A percentile compares a stretch with the other conserved stretches of the same genome.
phyloP scores from a whole-genome alignment of 495 filamentous ascomycete genomes.

The Cryomyces minteri region DNA sequence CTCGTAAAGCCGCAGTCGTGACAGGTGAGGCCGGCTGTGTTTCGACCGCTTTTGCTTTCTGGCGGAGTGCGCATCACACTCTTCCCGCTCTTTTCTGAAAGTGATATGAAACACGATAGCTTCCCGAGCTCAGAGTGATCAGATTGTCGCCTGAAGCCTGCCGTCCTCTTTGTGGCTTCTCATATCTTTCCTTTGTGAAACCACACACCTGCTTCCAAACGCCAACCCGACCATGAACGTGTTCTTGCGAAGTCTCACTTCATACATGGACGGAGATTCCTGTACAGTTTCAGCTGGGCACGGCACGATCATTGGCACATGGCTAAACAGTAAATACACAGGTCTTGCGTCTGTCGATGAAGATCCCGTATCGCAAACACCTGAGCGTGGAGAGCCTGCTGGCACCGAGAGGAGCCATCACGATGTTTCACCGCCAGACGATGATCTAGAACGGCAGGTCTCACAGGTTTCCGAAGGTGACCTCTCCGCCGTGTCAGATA shows the following conservation, averaged over 20 bases:
- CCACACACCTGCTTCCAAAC: no score
- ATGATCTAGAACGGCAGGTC: not conserved
- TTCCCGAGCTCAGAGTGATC: not conserved
- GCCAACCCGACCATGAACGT: no score
- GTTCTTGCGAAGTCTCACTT: no score
- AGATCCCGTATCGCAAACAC: slow-evolving; percentile 7
- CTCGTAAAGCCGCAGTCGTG: not conserved
- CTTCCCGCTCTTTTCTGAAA: not conserved
- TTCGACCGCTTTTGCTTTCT: no score
- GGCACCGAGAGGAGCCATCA: not conserved
- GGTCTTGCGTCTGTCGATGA: slow-evolving; percentile 21
- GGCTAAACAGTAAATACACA: slow-evolving; percentile 4
- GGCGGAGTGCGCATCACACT: not conserved
- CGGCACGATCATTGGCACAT: not conserved
- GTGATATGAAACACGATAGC: not conserved
- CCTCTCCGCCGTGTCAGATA: slow-evolving; percentile 24
- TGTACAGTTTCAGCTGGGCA: not conserved
- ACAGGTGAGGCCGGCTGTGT: not conserved
- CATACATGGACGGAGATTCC: not conserved
- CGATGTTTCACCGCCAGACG: not conserved
- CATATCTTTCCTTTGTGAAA: no score
- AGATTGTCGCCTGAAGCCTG: not conserved
- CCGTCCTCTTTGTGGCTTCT: not conserved
- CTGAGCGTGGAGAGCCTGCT: not conserved
- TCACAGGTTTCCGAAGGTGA: slow-evolving; percentile 12